A percentile compares a stretch with the other conserved stretches of the same genome.
Conservation (phyloP, 2,329 filamentous ascomycete species). For the Podosphaera aphanis region DNA sequence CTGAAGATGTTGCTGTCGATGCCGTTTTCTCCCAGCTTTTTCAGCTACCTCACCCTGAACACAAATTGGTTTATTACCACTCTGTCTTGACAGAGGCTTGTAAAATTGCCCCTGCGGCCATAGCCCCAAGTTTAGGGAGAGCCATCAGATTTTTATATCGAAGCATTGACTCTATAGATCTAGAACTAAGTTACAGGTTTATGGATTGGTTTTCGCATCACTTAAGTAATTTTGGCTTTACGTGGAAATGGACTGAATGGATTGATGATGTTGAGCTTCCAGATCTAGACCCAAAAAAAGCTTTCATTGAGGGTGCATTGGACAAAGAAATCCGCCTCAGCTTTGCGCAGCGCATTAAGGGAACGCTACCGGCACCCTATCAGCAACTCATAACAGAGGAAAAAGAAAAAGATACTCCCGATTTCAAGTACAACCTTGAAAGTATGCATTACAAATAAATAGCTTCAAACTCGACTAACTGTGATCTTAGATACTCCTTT, state of each 20-base stretch:
- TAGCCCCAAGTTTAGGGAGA: slow-evolving; percentile 77
- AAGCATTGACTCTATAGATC: slow-evolving; percentile 57
- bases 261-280: slow-evolving; percentile 61
- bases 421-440: slow-evolving; percentile 70
- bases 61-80: slow-evolving; percentile 94
- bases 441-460: slow-evolving; percentile 25
- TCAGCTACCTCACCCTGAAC: slow-evolving; percentile 64
- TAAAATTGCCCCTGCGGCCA: slow-evolving; percentile 87
- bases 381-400: slow-evolving; percentile 57
- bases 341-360: slow-evolving; percentile 88
- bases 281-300: slow-evolving; percentile 64
- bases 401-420: slow-evolving; percentile 86
- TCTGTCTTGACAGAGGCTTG: slow-evolving; percentile 84
- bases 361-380: slow-evolving; percentile 70
- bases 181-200: slow-evolving; percentile 71
- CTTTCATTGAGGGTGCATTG: slow-evolving; percentile 72
- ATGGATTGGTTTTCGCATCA: slow-evolving; percentile 97
- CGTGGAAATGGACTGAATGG: slow-evolving; percentile 99
- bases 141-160: slow-evolving; percentile 83
- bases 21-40: slow-evolving; percentile 91
- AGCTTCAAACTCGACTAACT: slow-evolving; percentile 5
- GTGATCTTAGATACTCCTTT: slow-evolving; percentile 45
- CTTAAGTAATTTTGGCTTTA: slow-evolving; percentile 95
- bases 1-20: slow-evolving; percentile 92
- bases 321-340: slow-evolving; percentile 95